A percentile compares a stretch with the other conserved stretches of the same genome.
Conservation (phyloP, 208 protist genomes). For the Leishmania tarentolae region DNA sequence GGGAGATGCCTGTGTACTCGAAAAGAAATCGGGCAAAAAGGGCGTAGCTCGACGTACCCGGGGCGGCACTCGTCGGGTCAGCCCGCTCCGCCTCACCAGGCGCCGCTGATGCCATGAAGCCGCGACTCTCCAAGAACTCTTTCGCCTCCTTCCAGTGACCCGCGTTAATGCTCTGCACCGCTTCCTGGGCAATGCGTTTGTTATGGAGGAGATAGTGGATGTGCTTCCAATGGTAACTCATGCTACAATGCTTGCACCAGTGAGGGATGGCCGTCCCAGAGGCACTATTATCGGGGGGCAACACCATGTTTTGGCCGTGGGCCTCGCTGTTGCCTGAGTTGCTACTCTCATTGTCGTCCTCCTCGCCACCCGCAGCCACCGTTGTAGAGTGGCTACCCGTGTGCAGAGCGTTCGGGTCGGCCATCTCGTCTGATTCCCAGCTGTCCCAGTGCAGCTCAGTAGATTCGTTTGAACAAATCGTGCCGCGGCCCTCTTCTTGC, state of each 20-base stretch:
- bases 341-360: conserved; percentile 10
- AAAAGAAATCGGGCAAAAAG: conserved; percentile 77
- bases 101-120: conserved; percentile 35
- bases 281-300: conserved; percentile 7
- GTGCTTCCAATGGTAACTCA: conserved; percentile 90
- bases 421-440: conserved; percentile 29
- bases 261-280: conserved; percentile 13
- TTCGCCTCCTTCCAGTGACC: conserved; percentile 77
- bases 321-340: background rate
- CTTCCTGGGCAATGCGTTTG: conserved; percentile 71
- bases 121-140: conserved; percentile 52
- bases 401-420: background rate
- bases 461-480: conserved; percentile 12
- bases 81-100: conserved; percentile 28
- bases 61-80: conserved; percentile 12
- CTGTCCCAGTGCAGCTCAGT: conserved; percentile 48
- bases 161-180: conserved; percentile 56
- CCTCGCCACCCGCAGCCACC: background rate
- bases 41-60: conserved; percentile 37
- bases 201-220: conserved; percentile 80
- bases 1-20: conserved; percentile 65
- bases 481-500: conserved; percentile 7
- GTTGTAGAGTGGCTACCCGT: background rate
- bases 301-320: conserved; percentile 10
- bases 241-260: conserved; percentile 32